phyloP scores from a whole-genome alignment of 257 asterid species.

The Solanum pennellii region DNA sequence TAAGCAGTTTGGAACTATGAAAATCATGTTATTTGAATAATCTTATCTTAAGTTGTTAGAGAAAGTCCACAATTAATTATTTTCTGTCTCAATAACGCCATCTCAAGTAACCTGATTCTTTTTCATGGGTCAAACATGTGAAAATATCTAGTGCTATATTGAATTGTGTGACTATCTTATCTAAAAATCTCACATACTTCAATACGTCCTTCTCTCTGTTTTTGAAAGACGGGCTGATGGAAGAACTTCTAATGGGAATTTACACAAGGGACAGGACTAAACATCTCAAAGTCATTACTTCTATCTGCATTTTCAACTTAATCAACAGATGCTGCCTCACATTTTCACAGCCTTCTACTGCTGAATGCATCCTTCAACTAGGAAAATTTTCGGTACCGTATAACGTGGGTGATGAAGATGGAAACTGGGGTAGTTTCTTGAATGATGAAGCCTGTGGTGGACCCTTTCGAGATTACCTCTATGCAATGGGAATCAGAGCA shows the following conservation, averaged over 20 bases:
- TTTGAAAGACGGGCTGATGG: neutral
- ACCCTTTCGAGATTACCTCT: neutral
- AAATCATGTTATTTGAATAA: neutral
- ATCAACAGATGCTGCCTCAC: neutral
- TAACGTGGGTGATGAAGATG: neutral
- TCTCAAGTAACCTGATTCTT: neutral
- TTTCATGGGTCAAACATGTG: neutral
- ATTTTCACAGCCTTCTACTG: neutral
- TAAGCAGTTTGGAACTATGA: neutral
- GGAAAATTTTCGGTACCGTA: neutral
- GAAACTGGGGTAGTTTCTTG: neutral
- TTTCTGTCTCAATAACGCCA: neutral
- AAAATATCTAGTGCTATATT: neutral
- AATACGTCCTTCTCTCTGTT: neutral
- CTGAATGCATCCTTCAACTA: neutral
- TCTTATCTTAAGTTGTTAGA: neutral
- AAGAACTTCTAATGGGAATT: neutral
- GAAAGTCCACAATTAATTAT: neutral
- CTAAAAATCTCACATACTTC: neutral
- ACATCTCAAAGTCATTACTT: neutral
- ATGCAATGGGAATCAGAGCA: neutral
- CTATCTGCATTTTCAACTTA: neutral
- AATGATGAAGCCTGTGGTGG: neutral
- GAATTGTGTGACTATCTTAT: neutral
- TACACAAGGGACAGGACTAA: neutral